These are phyloP conservation scores for Sequoia sempervirens DNA, from an alignment of 75 land plant genomes.

Conservation along the genomic window DNA sequence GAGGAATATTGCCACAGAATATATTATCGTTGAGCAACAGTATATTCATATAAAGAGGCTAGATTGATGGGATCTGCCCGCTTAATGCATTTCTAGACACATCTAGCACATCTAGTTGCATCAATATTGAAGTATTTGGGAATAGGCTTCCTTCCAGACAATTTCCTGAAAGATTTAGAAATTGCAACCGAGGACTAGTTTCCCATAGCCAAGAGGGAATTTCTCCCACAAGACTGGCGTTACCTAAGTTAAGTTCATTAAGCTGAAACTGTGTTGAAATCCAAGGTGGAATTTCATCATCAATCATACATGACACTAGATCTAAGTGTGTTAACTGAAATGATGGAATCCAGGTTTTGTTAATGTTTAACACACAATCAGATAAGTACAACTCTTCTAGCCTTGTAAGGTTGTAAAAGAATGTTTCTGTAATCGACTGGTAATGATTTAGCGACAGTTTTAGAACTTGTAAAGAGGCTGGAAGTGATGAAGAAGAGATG, in stretches of 20 bases:
- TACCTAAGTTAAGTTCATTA: constrained; percentile 8
- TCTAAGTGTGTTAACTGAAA: background rate
- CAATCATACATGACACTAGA: background rate
- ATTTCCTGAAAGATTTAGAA: background rate
- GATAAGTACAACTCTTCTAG: background rate
- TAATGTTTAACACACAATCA: background rate
- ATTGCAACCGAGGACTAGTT: background rate
- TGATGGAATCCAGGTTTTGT: background rate
- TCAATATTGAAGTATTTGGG: background rate
- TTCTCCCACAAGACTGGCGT: constrained; percentile 13
- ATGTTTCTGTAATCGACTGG: background rate
- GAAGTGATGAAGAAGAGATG: background rate
- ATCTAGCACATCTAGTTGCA: background rate
- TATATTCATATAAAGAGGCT: too few species aligned
- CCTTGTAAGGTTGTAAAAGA: background rate
- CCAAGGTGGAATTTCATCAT: background rate
- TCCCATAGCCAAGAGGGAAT: constrained; percentile 8
- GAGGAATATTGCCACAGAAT: too few species aligned
- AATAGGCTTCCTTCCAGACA: background rate
- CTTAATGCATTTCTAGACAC: background rate
- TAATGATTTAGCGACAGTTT: background rate
- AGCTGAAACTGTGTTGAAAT: background rate
- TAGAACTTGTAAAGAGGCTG: background rate
- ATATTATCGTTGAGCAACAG: too few species aligned
- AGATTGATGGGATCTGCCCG: too few species aligned